Base-by-base conservation (phyloP, 257 asterid species). In the Apocynum venetum region DNA sequence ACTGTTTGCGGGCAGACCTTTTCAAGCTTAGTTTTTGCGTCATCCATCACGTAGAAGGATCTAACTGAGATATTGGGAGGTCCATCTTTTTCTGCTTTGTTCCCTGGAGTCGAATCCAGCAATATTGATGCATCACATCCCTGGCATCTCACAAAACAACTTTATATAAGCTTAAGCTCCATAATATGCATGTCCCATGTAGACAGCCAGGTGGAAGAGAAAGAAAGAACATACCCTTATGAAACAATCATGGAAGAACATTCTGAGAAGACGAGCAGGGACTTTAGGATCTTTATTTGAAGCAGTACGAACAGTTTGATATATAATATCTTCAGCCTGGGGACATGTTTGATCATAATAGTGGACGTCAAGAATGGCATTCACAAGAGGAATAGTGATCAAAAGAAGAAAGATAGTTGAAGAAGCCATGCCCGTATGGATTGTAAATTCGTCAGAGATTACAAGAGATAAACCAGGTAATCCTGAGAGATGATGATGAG, bases 191-290 rank as follows among this genome's bases (percentile, higher is more conserved):
- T 31, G 20, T 36, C 11, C 49, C 13, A 61, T 12, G 7, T 20
- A 56, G n/a, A 53, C 9, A 4, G 17, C 1, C 12, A 4, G 46
- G n/a, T 12, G 9, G 41, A 41, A 1, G 56, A 71, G 60, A 79
- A 71, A 75, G 76, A 46, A 46, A 71, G 74, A n/a, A 52, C 3
- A 20, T 79, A 92, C 96, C 80, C 91, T 86, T 12, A 93, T 82
- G 83, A 91, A 93, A 85, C 97, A 91, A 73, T 93, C 97, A 66
- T 93, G 97, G 78, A 93, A 89, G 88, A 89, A 91, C 93, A 93
- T 88, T 83, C 97, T 78, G 78, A 93, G 93, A 38, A 93, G 74
- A 25, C 97, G 89, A 55, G 97, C 89, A 0, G 97, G 91, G 38
- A 85, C 92, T 83, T 87, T 91, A 19, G 88, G 82, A 80, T 91